Evolutionary conservation across 495 filamentous ascomycete genomes (phyloP), one percentile per base, ranked within the genome.

Genomic region (Aspergillus haitiensis): DNA sequence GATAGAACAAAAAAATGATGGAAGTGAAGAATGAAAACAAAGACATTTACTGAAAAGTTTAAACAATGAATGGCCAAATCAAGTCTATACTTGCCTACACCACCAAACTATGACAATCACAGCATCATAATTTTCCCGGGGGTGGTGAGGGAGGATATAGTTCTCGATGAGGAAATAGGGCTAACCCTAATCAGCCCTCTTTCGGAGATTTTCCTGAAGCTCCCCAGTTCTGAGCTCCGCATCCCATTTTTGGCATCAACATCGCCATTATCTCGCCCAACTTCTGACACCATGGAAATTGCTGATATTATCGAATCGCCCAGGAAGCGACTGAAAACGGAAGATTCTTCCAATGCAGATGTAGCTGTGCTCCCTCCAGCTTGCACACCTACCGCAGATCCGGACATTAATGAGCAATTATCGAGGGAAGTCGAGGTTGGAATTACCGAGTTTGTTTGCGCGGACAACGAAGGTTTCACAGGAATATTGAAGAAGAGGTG

Each of bases 401-500:
- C 62, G 40, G 60, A 53, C 15, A 33, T 31, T 51, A 69, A 75
- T 61, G 67, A 67, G 6, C 75, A 75, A 51, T 49, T 65, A 52
- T 56, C 59, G 57, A 78, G 78, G 57, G 84, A 87, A 63, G 60
- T 64, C 9, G 71, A 79, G 37, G 82, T 82, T 53, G 84, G 84
- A 10, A 86, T 87, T 56, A 77, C 77, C 5, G 75, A 81, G 60
- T 84, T 79, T 61, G 81, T 86, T 16, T 81, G 76, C 54, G 59
- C 67, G 3, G 66, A 76, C 27, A 76, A 74, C 36, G 72, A 72
- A 35, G 80, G 83, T 5, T 86, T 86, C 56, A 68, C 72, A 2
- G 84, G 83, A 8, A 75, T 80, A 31, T 52, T 86, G 58, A 87
- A 87, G 71, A 82, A 85, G 63, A 77, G 84, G 83, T 86, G 67